phyloP scores from a whole-genome alignment of 1,139 yeast species.

The Pichia sp. region DNA sequence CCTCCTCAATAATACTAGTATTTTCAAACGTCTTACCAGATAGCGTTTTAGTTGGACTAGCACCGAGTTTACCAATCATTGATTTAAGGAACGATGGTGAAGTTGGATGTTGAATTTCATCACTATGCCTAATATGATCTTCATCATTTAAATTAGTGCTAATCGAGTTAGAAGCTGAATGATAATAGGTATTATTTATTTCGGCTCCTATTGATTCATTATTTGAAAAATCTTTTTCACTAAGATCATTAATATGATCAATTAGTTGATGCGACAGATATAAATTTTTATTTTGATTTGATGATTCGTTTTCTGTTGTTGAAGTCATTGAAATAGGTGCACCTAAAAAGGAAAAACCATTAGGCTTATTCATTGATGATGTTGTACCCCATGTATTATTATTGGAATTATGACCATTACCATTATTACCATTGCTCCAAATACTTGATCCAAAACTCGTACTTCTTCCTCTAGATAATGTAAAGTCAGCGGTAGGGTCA shows the following conservation, averaged over 20 bases:
- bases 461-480: slow-evolving; percentile 23
- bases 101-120: slow-evolving; percentile 9
- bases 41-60: slow-evolving; percentile 26
- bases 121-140: no score
- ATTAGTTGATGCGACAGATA: no score
- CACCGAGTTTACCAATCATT: slow-evolving; percentile 27
- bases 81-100: slow-evolving; percentile 28
- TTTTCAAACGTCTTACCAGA: slow-evolving; percentile 16
- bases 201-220: background rate
- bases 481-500: slow-evolving; percentile 12
- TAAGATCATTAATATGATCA: no score
- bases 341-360: slow-evolving; percentile 13
- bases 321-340: slow-evolving; percentile 16
- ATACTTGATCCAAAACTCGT: slow-evolving; percentile 30
- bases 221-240: no score
- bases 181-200: no score
- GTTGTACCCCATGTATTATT: slow-evolving; percentile 15
- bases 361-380: background rate
- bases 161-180: slow-evolving; percentile 13
- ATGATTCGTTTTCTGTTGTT: background rate
- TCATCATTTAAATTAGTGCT: no score
- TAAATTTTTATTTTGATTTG: no score
- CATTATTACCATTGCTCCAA: slow-evolving; percentile 24
- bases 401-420: slow-evolving; percentile 3
- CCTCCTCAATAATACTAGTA: background rate